These are phyloP conservation scores for Arabis alpina DNA, from an alignment of 345 rosid species.

Conservation along the genomic window DNA sequence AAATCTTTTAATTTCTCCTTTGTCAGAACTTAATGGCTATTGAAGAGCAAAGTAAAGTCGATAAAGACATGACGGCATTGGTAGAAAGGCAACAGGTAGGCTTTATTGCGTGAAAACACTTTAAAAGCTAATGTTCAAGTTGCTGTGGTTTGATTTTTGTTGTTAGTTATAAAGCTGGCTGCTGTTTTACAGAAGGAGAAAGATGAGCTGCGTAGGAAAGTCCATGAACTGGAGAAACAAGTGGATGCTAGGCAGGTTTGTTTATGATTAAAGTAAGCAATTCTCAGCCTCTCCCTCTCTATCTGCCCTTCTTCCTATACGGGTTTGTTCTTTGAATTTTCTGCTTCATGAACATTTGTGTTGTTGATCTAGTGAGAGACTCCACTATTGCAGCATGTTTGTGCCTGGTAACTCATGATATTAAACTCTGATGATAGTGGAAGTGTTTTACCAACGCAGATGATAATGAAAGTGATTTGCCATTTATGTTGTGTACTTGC, in stretches of 20 bases:
- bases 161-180: slow-evolving; percentile 17
- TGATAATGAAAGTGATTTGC: slow-evolving; percentile 12
- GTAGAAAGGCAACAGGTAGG: slow-evolving; percentile 73
- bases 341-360: neutral
- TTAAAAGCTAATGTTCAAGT: neutral
- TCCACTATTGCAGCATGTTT: slow-evolving; percentile 10
- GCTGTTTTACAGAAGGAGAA: slow-evolving; percentile 57
- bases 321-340: slow-evolving; percentile 1
- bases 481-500: slow-evolving; percentile 17
- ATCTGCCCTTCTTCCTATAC: neutral
- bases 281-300: slow-evolving; percentile 5
- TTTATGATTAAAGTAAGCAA: slow-evolving; percentile 37
- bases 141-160: slow-evolving; percentile 12
- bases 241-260: slow-evolving; percentile 69
- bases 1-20: neutral
- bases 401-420: neutral
- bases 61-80: slow-evolving; percentile 56
- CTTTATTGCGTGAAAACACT: neutral
- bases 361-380: slow-evolving; percentile 13
- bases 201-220: slow-evolving; percentile 57
- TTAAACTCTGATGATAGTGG: too few species aligned
- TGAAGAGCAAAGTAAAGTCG: slow-evolving; percentile 74
- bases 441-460: neutral
- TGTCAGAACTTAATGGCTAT: slow-evolving; percentile 68
- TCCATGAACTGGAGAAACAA: slow-evolving; percentile 54